Percentiles rank a stretch among this genome's conserved stretches.
Evolutionary conservation across 2,329 filamentous ascomycete species (phyloP).

Genomic region (Ilyonectria destructans): DNA sequence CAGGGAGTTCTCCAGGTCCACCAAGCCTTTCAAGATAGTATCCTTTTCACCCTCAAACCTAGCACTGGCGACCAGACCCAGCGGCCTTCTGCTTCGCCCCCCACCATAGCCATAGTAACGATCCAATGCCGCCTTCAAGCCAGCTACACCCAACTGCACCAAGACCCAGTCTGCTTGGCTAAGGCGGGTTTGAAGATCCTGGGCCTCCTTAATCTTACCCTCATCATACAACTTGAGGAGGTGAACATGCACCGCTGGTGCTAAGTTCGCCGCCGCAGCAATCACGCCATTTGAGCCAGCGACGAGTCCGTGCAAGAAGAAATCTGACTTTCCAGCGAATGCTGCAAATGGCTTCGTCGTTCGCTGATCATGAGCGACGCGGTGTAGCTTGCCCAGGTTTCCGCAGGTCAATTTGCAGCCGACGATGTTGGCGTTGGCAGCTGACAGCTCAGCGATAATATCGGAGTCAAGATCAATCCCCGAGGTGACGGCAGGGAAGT

Average conservation of each 20-base stretch:
- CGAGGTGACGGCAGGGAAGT: constrained; percentile 73
- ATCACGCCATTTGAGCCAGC: constrained; percentile 31
- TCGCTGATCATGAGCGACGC: constrained; percentile 18
- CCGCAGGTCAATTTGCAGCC: constrained; percentile 25
- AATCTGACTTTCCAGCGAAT: constrained; percentile 30
- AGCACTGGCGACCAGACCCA: constrained; percentile 27
- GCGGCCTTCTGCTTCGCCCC: constrained; percentile 31
- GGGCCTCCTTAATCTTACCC: constrained; percentile 25
- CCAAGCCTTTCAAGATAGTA: constrained; percentile 20
- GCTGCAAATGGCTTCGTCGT: constrained; percentile 13
- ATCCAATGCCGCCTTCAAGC: constrained; percentile 21
- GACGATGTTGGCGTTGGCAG: constrained; percentile 31
- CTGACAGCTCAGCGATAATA: constrained; percentile 55
- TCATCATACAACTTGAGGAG: constrained; percentile 28
- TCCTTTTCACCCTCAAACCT: constrained; percentile 34
- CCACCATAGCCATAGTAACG: constrained; percentile 18
- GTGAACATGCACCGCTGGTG: constrained; percentile 19
- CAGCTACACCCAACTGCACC: constrained; percentile 24
- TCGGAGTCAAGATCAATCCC: constrained; percentile 75
- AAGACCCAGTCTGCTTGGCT: constrained; percentile 27
- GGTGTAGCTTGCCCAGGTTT: constrained; percentile 30
- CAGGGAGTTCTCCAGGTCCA: constrained; percentile 33
- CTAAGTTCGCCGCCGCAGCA: constrained; percentile 21
- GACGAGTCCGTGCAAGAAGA: constrained; percentile 24
- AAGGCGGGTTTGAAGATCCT: constrained; percentile 17